Evolutionary conservation across 345 rosid species (phyloP).

Genomic region (Alliaria petiolata): DNA sequence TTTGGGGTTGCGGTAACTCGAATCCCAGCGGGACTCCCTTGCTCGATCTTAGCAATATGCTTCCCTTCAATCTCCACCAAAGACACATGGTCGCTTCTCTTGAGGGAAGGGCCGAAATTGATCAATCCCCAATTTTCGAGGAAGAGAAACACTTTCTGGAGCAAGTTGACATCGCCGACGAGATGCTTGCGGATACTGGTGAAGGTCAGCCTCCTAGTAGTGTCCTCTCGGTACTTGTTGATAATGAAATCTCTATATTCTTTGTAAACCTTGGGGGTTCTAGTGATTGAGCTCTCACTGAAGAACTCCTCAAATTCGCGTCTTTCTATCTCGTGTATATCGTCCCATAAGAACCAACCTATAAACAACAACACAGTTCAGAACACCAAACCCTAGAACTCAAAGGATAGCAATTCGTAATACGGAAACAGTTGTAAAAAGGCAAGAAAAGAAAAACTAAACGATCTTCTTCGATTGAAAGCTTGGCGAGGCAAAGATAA

Average conservation of each 20-base stretch:
- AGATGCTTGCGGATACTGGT: slow-evolving; percentile 73
- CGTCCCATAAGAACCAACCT: slow-evolving; percentile 97
- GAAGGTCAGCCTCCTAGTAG: slow-evolving; percentile 66
- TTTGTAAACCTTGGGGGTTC: slow-evolving; percentile 89
- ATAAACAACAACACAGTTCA: neutral
- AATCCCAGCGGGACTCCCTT: slow-evolving; percentile 67
- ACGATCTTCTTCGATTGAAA: neutral
- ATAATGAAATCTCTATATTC: slow-evolving; percentile 91
- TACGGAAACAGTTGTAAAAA: neutral
- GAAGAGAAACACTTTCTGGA: slow-evolving; percentile 66
- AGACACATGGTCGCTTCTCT: neutral
- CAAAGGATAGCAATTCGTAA: too few species aligned
- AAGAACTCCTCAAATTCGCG: slow-evolving; percentile 69
- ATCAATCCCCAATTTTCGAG: slow-evolving; percentile 76
- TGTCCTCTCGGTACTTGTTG: slow-evolving; percentile 80
- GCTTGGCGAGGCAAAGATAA: too few species aligned
- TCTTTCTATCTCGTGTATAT: slow-evolving; percentile 86
- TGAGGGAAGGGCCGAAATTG: slow-evolving; percentile 44
- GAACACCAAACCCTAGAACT: neutral
- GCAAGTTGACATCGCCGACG: slow-evolving; percentile 79
- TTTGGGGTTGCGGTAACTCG: slow-evolving; percentile 71
- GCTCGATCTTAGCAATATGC: slow-evolving; percentile 45
- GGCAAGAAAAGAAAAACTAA: neutral
- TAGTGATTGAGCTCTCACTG: slow-evolving; percentile 74
- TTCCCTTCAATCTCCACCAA: slow-evolving; percentile 32